A percentile compares a stretch with the other conserved stretches of the same genome.
Evolutionary conservation across 441 rosid species (phyloP).

Genomic region (Melastoma candidum): DNA sequence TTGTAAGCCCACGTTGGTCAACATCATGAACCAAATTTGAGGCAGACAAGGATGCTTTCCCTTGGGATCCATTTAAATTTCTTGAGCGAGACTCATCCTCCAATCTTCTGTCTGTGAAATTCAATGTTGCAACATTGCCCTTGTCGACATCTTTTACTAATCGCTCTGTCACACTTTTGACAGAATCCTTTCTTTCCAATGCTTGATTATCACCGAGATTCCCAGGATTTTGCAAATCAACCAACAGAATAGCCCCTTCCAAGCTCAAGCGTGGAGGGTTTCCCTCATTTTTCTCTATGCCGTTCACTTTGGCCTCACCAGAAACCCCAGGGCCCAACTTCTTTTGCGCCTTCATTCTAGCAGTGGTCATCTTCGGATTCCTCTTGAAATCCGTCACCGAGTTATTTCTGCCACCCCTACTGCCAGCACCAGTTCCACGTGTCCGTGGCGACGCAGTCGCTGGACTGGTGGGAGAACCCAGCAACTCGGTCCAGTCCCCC

Average conservation of each 20-base stretch:
- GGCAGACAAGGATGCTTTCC: too few relatives aligned
- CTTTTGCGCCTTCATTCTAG: constrained; percentile 20
- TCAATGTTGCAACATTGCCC: constrained; percentile 26
- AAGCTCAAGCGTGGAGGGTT: constrained; percentile 35
- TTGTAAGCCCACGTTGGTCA: too few relatives aligned
- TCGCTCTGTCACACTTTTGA: constrained; percentile 8
- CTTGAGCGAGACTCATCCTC: constrained; percentile 23
- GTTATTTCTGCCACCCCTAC: constrained; percentile 42
- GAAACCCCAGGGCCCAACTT: constrained; percentile 17
- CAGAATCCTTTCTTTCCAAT: constrained; percentile 21
- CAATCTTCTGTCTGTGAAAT: constrained; percentile 16
- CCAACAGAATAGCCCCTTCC: constrained; percentile 30
- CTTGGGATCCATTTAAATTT: too few relatives aligned
- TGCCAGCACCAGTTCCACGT: constrained; percentile 32
- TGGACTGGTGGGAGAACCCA: constrained; percentile 41
- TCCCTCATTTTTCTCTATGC: constrained; percentile 44
- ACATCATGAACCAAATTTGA: too few relatives aligned
- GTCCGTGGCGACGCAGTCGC: constrained; percentile 15
- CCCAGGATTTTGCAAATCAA: constrained; percentile 30
- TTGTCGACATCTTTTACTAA: constrained; percentile 20
- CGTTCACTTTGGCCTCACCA: constrained; percentile 27
- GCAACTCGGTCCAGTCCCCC: constrained; percentile 82
- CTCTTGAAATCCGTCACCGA: constrained; percentile 37
- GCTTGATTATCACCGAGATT: constrained; percentile 23
- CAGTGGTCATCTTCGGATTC: constrained; percentile 27